Evolutionary conservation across 1,284 basidiomycete genomes (phyloP).

Genomic region (Fomitiporia mediterranea): DNA sequence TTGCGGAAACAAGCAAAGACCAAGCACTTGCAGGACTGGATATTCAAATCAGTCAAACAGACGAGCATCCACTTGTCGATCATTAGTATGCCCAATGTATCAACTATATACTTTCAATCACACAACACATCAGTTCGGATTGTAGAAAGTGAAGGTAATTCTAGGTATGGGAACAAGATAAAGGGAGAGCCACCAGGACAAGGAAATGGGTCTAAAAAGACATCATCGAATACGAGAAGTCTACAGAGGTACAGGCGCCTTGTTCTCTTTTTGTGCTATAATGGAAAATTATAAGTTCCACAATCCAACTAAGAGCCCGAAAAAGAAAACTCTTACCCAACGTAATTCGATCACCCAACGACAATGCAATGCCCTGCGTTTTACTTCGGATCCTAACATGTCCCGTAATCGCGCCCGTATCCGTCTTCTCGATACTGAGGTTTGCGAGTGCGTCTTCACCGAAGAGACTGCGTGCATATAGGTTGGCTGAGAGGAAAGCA

Average conservation of each 20-base stretch:
- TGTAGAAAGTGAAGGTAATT: neutral
- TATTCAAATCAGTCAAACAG: constrained; percentile 54
- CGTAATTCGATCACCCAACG: constrained; percentile 90
- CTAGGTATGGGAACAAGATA: neutral
- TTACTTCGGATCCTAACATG: constrained; percentile 93
- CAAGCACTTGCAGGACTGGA: constrained; percentile 34
- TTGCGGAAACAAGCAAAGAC: constrained; percentile 31
- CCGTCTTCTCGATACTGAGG: constrained; percentile 87
- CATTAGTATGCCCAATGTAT: neutral
- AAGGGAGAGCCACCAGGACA: neutral
- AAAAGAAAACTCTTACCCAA: constrained; percentile 51
- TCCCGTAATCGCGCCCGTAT: constrained; percentile 76
- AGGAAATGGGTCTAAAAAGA: neutral
- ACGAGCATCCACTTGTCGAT: constrained; percentile 59
- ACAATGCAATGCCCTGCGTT: constrained; percentile 93
- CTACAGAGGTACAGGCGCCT: constrained; percentile 36
- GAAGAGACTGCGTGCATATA: constrained; percentile 89
- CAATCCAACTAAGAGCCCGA: neutral
- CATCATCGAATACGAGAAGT: neutral
- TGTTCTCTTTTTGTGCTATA: constrained; percentile 62
- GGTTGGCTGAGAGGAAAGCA: constrained; percentile 90
- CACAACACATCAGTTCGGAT: neutral
- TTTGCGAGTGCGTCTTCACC: constrained; percentile 98
- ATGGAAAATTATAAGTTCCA: neutral
- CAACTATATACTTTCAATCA: neutral